Evolutionary conservation across 1,284 basidiomycete genomes (phyloP), one percentile per base, ranked within the genome.

Genomic region (Athelia psychrophila): DNA sequence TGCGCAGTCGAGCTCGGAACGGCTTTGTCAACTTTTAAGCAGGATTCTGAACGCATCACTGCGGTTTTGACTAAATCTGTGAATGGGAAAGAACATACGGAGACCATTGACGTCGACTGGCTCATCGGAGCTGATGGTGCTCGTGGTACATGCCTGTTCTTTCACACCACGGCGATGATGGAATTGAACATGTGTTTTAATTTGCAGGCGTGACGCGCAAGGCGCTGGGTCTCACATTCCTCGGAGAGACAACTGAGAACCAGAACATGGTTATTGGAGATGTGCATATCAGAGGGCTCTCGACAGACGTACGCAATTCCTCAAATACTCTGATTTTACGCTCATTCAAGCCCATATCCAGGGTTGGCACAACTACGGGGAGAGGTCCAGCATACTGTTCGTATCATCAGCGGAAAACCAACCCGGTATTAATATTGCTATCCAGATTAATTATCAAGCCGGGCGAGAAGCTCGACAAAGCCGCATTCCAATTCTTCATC

Each of bases 91-190:
- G 64, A 58, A 16, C 24, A 50, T 5, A 8, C 42, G 3, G 56
- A 61, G 46, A 62, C 60, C 0, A 54, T 60, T 8, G 57, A 59
- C 3, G 66, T 62, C 18, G 58, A 61, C 2, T 73, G 61, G 50
- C 47, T 76, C 5, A 56, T 76, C 1, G 75, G 74, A 0, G 58
- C 67, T 1, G 76, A 76, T 55, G 73, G 73, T 8, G 75, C 67
- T 0, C 66, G 57, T 48, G 66, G 67, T 64, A 13, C 24, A 53
- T 50, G 13, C 47, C n/a, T 15, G n/a, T 30, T 5, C 27, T 6
- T 30, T 13, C 27, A 30, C 13, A 30, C 19, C 10, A 42, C 12
- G 18, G 16, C 20, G 38, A 25, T 24, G 57, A 30, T 53, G 8
- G 44, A 25, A 22, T 23, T 52, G 6, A 36, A 16, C 20, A 30